Conservation (phyloP, 1,139 yeast genomes). For the Ashbya aceris region DNA sequence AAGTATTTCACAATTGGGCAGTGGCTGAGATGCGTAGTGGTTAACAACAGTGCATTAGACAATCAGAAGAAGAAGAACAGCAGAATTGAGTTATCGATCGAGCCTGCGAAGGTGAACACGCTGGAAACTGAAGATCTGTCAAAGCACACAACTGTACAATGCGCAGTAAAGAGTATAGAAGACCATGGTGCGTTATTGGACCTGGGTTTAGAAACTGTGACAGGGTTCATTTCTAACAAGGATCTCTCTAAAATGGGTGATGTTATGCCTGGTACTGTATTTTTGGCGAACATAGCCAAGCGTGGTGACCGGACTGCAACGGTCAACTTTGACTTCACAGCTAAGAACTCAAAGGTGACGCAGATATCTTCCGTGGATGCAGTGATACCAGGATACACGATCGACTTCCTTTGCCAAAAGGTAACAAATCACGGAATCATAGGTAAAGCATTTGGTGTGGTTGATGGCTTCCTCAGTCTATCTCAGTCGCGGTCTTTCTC, state of each 20-base stretch:
- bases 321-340: conserved; percentile 37
- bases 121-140: conserved; percentile 56
- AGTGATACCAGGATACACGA: conserved; percentile 73
- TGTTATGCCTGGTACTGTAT: conserved; percentile 37
- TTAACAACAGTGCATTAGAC: conserved; percentile 36
- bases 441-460: conserved; percentile 61
- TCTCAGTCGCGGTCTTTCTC: conserved; percentile 51
- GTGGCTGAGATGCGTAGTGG: conserved; percentile 75
- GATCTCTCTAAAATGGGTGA: conserved; percentile 35
- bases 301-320: conserved; percentile 53
- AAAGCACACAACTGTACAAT: conserved; percentile 60
- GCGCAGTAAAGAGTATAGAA: conserved; percentile 67
- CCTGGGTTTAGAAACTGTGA: conserved; percentile 46
- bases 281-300: conserved; percentile 41
- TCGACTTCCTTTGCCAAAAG: conserved; percentile 62
- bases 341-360: conserved; percentile 41
- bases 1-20: conserved; percentile 61
- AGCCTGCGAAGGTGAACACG: conserved; percentile 64
- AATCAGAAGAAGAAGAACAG: conserved; percentile 34
- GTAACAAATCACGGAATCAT: conserved; percentile 52
- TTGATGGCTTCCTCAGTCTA: conserved; percentile 61
- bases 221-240: conserved; percentile 73
- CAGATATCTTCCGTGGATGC: conserved; percentile 66
- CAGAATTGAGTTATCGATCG: conserved; percentile 64
- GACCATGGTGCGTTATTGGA: conserved; percentile 83